Conservation (phyloP, 768 basidiomycete genomes). For the Mycena rosella region DNA sequence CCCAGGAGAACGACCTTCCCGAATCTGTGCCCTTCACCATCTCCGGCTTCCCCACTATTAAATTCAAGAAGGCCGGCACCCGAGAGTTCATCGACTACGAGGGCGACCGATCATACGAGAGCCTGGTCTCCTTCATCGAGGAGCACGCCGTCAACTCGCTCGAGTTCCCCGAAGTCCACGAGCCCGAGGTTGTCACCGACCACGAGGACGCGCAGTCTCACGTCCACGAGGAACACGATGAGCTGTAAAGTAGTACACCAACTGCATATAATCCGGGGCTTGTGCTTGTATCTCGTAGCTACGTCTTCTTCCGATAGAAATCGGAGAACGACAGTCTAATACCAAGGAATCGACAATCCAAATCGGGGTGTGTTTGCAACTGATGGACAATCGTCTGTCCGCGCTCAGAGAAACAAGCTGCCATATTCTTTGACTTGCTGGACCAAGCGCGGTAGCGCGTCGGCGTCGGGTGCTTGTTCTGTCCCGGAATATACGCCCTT, state of each 20-base stretch:
- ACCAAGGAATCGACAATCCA: constrained; percentile 92
- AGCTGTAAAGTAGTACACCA: constrained; percentile 48
- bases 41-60: constrained; percentile 92
- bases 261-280: constrained; percentile 12
- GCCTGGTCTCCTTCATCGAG: constrained; percentile 86
- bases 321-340: constrained; percentile 88
- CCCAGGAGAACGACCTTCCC: constrained; percentile 96
- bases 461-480: constrained; percentile 44
- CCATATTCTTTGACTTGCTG: constrained; percentile 79
- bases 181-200: constrained; percentile 47
- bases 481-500: constrained; percentile 75
- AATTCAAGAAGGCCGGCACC: constrained; percentile 94
- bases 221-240: constrained; percentile 56
- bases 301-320: constrained; percentile 75
- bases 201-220: constrained; percentile 51
- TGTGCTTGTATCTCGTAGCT: constrained; percentile 26
- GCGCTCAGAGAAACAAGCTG: constrained; percentile 78
- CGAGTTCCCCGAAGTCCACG: constrained; percentile 49
- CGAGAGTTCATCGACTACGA: constrained; percentile 94
- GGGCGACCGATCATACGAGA: constrained; percentile 92
- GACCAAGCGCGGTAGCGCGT: constrained; percentile 67
- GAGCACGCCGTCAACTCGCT: constrained; percentile 83
- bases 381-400: constrained; percentile 80
- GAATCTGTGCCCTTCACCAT: constrained; percentile 89
- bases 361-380: constrained; percentile 84